Base-by-base conservation (phyloP, 306 rosid genomes). In the Prunus fruticosa region DNA sequence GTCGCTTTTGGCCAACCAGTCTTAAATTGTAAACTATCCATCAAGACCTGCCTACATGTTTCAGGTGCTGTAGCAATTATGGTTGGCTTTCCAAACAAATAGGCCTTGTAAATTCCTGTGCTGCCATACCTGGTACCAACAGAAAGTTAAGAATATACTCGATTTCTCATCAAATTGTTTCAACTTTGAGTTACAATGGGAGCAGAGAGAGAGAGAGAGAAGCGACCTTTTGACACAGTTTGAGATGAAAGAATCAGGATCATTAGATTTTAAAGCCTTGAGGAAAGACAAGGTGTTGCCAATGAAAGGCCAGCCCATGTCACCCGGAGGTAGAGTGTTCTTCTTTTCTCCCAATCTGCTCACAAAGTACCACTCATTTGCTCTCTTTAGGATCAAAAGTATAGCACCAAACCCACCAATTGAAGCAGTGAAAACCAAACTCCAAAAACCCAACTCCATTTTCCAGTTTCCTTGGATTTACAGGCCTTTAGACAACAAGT, bases 311-410 rank as follows among this genome's bases (percentile, higher is more conserved):
- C 82, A 86, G 0, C 89, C 89, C 86, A 82, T 51, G 28, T 86
- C 86, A 22, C 89, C 89, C 1, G 89, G 89, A 56, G 89, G 89
- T 12, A 86, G 77, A 72, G 82, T 47, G 25, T 11, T 2, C 73
- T 67, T 76, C 46, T 61, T 76, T 10, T 61, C 43, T 4, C 82
- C 75, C 16, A 72, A 16, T 12, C 77, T 74, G 0, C 82, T 64
- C 46, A 77, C 85, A 58, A 88, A 76, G 67, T 80, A 75, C 93
- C 93, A 88, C 50, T 80, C 87, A 45, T 88, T 88, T 46, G 84
- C 49, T 56, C 80, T 88, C 82, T 80, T 80, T 19, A 84, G 22
- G 27, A 88, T 16, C n/a, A 82, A 79, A 69, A 78, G 75, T 30
- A 88, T 77, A 61, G 81, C 76, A 72, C 74, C 81, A 84, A 86